Percentiles rank a stretch among this genome's conserved stretches.
Evolutionary conservation across 805 yeast genomes (phyloP).

Genomic region (Saccharomyces paradoxus): DNA sequence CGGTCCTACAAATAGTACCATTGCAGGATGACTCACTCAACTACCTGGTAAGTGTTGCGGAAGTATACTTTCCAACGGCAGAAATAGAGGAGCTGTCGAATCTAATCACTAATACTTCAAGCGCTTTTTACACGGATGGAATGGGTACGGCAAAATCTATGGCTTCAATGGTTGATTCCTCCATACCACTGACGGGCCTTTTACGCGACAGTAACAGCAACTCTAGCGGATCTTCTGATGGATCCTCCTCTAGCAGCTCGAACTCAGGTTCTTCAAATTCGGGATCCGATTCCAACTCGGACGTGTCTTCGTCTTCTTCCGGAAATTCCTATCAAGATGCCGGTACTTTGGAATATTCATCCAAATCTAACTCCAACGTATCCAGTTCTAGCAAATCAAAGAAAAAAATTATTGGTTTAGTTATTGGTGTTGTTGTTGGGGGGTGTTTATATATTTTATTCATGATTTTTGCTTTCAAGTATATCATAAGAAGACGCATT

Average conservation of each 20-base stretch:
- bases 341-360: constrained; percentile 20
- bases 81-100: constrained; percentile 43
- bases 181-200: constrained; percentile 25
- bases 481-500: constrained; percentile 36
- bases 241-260: constrained; percentile 48
- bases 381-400: constrained; percentile 25
- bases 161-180: constrained; percentile 59
- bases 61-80: constrained; percentile 65
- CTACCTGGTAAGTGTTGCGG: constrained; percentile 82
- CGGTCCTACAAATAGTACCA: constrained; percentile 69
- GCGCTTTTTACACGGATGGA: constrained; percentile 54
- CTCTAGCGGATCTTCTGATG: constrained; percentile 68
- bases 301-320: constrained; percentile 5
- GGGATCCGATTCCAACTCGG: neutral
- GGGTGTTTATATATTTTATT: constrained; percentile 55
- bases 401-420: constrained; percentile 60
- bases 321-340: constrained; percentile 6
- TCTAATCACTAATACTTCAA: constrained; percentile 46
- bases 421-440: constrained; percentile 78
- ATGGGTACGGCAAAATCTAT: constrained; percentile 47
- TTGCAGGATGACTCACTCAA: constrained; percentile 46
- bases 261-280: neutral
- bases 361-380: constrained; percentile 8
- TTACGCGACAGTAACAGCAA: constrained; percentile 40
- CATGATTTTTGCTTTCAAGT: constrained; percentile 48